phyloP scores from a whole-genome alignment of 2,329 filamentous ascomycete species.

The Penicillium digitatum region DNA sequence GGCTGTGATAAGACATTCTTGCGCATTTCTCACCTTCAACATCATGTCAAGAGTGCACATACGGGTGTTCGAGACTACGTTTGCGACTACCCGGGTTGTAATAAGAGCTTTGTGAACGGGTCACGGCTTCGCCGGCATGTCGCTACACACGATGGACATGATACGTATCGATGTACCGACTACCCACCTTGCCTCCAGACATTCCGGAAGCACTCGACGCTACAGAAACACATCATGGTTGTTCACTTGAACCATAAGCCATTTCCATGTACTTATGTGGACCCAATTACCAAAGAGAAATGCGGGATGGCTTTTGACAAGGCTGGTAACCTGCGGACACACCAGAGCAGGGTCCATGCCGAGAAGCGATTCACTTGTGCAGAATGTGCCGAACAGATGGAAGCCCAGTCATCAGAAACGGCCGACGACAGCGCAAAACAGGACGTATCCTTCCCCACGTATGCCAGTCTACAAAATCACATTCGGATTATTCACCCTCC shows the following conservation, averaged over 20 bases:
- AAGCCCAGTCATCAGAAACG: slow-evolving; percentile 37
- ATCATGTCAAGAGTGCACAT: slow-evolving; percentile 81
- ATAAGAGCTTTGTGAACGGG: slow-evolving; percentile 75
- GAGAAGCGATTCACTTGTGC: slow-evolving; percentile 71
- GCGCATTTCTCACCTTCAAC: slow-evolving; percentile 78
- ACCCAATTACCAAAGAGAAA: slow-evolving; percentile 48
- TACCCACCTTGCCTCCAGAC: slow-evolving; percentile 67
- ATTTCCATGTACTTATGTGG: slow-evolving; percentile 64
- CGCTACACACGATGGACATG: slow-evolving; percentile 71
- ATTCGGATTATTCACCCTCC: slow-evolving; percentile 67
- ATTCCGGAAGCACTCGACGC: slow-evolving; percentile 82
- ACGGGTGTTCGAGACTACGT: slow-evolving; percentile 64
- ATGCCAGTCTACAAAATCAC: slow-evolving; percentile 68
- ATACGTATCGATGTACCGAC: slow-evolving; percentile 69
- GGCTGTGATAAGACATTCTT: slow-evolving; percentile 80
- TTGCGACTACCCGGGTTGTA: slow-evolving; percentile 70
- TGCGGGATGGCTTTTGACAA: slow-evolving; percentile 73
- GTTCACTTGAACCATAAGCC: slow-evolving; percentile 70
- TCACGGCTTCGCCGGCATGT: slow-evolving; percentile 73
- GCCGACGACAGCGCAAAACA: slow-evolving; percentile 17
- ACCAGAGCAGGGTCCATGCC: slow-evolving; percentile 67
- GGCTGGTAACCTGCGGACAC: slow-evolving; percentile 65
- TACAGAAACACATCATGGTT: slow-evolving; percentile 75
- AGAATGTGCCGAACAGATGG: slow-evolving; percentile 56
- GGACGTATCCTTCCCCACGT: slow-evolving; percentile 64